Evolutionary conservation across 306 rosid genomes (phyloP).

Genomic region (Acacia confusa): DNA sequence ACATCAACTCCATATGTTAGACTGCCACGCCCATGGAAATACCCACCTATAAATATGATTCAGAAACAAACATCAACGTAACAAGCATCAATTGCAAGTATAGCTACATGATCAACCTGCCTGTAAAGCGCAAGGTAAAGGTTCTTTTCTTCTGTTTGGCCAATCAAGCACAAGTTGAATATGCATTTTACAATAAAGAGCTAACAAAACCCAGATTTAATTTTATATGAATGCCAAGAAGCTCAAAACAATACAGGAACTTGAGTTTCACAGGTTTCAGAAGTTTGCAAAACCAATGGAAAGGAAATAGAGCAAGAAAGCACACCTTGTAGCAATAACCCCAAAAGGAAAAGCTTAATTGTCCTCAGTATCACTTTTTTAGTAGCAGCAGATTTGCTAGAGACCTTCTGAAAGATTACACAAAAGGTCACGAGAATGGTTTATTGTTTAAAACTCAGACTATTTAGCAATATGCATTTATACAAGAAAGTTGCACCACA

Average conservation of each 20-base stretch:
- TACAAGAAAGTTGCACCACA: constrained; percentile 2
- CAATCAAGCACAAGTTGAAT: background rate
- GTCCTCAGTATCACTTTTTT: constrained; percentile 58
- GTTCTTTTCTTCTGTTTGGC: background rate
- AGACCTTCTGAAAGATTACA: constrained; percentile 53
- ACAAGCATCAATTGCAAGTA: constrained; percentile 9
- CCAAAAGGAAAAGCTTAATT: constrained; percentile 68
- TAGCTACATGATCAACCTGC: background rate
- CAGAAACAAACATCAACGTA: constrained; percentile 23
- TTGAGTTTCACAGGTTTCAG: background rate
- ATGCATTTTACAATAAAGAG: constrained; percentile 9
- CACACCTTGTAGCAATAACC: constrained; percentile 66
- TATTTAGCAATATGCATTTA: background rate
- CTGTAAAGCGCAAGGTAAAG: constrained; percentile 1
- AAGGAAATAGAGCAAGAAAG: constrained; percentile 17
- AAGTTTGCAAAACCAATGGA: constrained; percentile 12
- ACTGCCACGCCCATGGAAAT: constrained; percentile 64
- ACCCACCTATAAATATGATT: constrained; percentile 64
- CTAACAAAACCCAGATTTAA: constrained; percentile 18
- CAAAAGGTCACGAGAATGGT: constrained; percentile 16
- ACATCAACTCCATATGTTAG: constrained; percentile 81
- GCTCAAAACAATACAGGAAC: constrained; percentile 16
- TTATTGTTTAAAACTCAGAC: background rate
- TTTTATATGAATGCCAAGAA: constrained; percentile 19
- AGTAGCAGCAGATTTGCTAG: constrained; percentile 59